Base-by-base conservation (phyloP, 352 stramenopile genomes). In the Pythium utonaiense region DNA sequence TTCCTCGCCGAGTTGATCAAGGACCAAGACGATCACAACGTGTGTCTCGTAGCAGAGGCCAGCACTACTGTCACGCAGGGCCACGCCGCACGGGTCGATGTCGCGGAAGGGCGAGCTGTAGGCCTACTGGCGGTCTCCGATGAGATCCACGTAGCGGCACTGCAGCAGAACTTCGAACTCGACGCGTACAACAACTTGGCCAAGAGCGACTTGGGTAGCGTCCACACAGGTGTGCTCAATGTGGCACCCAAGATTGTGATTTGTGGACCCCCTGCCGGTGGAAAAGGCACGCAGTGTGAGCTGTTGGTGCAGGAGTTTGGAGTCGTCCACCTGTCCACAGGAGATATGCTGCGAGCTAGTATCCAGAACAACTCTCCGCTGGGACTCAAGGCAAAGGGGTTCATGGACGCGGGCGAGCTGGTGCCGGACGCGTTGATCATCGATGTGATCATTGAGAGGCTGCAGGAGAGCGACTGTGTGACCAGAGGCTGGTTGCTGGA, bases 271-370 rank as follows among this genome's bases (percentile, higher is more conserved):
- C 85, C 88, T 28, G 94, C 91, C 17, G 87, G 88, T 30, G 96
- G 97, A 55, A 99, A 99, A 70, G 96, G 96, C 59, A 99, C 97
- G 0, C 96, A 99, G 61, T 94, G 92, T 65, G 87, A 97, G 70
- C 64, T 88, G 7, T 86, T 97, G 13, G 78, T 83, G 1, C 67
- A 86, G 8, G 78, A 81, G 64, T 96, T 94, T 66, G 89, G 91
- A 40, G 75, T 98, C 8, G 80, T 98, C 24, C 91, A 98, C 67
- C 67, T 98, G 13, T 92, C 80, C 21, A 96, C 89, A 14, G 91
- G 90, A 1, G 93, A 98, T 58, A 96, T 98, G 81, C 74, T 98
- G 12, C 74, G 92, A 22, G 75, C 83, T 1, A 83, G 83, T 22
- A 95, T 97, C 30, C 75, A 82, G 45, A 74, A 75, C 13, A 69